Base-by-base conservation (phyloP, 2,329 filamentous ascomycete species). In the Colletotrichum limetticola region DNA sequence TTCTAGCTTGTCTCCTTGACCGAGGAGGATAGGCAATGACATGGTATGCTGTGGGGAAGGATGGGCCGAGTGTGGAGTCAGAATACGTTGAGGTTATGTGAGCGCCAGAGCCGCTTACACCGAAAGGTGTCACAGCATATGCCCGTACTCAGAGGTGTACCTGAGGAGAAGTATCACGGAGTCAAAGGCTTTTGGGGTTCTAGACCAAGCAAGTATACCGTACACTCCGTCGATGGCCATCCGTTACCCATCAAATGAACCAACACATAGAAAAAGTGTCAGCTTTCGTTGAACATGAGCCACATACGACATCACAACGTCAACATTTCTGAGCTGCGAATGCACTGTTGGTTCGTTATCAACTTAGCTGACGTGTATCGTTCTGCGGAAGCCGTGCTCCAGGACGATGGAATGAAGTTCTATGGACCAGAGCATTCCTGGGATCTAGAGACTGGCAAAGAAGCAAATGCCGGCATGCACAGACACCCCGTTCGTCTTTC, bases 21-120 rank as follows among this genome's bases (percentile, higher is more conserved):
- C 19, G 37, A 67, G 65, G 22, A 16, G 55, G 19, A 37, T 14
- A 16, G 11, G 24, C 19, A 32, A 58, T 19, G 9, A 22, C 53
- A 22, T 52, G 30, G 11, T 8, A 42, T 72, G 42, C 4, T 57
- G 53, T 46, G 32, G 59, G 35, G 66, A 49, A 28, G 30, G 66
- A 61, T 72, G 55, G 46, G 26, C 69, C 60, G 70, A 65, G 61
- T 42, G 64, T 57, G 66, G 55, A 59, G 35, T 42, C 53, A 72
- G 28, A 60, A 60, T 19, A 22, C 26, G 8, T 24, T 14, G 59
- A 56, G 46, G 46, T 72, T 65, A 63, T 52, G 69, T 69, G 69
- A 69, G 55, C 59, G 42, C 42, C 59, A 55, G 66, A 60, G 55
- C 66, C 55, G 70, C 53, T 35, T 61, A 49, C 35, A n/a, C 42